Evolutionary conservation across 352 stramenopile genomes (phyloP), one percentile per base, ranked within the genome.

Genomic region (Poterioochromonas sp.): DNA sequence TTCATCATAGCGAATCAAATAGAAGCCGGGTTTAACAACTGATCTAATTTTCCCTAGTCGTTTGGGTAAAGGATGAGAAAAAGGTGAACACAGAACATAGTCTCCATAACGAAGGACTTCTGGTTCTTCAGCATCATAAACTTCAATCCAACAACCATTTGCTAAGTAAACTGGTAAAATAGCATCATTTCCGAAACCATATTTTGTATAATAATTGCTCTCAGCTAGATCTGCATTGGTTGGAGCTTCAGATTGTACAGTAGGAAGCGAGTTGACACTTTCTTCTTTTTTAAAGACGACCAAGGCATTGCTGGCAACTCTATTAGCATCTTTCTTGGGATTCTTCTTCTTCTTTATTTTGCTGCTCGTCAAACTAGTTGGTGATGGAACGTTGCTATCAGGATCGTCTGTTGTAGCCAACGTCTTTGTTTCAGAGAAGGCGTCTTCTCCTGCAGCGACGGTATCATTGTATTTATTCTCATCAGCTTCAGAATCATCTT

Each of bases 91-190:
- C 11, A 71, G 26, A 47, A 71, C 62, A n/a, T 26, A 8, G 32
- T 71, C 62, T n/a, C 62, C 62, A 29, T 71, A 15, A 2, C 32
- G 62, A 11, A 71, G 26, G n/a, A 44, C 20, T 35, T 58, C 40
- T 26, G 65, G 65, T 34, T 74, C 65, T 35, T 74, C 65, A 8
- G 32, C 39, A 37, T 74, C 65, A 35, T 32, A 54, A 11, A 74
- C 65, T 39, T 74, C 39, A 35, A 74, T 34, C 65, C 65, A 74
- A n/a, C n/a, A n/a, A 26, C 39, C 65, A 11, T 26, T 39, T 29
- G 34, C 5, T 26, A 32, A 1, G 47, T 58, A 58, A 15, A 26
- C 47, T 26, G 47, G 47, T 15, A 58, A 26, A n/a, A n/a, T n/a
- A n/a, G n/a, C n/a, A n/a, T n/a, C n/a, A n/a, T n/a, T n/a, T n/a